Evolutionary conservation across 108 stramenopile species (phyloP), one percentile per base, ranked within the genome.

Genomic region (Schizochytrium sp.): DNA sequence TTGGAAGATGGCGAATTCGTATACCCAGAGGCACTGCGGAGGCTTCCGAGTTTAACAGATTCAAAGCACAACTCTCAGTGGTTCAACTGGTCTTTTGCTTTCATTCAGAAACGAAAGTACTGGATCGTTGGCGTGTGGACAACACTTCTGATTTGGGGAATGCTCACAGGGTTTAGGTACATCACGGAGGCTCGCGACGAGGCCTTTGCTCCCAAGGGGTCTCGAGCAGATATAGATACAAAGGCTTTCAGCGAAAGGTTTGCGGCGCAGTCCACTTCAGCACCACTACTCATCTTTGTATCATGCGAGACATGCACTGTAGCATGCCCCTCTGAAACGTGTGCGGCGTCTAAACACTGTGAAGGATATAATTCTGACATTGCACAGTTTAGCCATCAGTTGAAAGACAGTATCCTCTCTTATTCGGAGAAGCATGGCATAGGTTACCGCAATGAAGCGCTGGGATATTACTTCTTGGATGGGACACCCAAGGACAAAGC

Each of bases 151-250:
- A 28, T 83, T 38, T 83, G 76, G 76, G 76, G 76, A 13, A 53
- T 13, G n/a, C 15, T 55, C 12, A 83, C 76, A n/a, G 76, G 76
- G 76, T 50, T 83, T 40, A 49, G 76, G 47, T 83, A 83, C 76
- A 83, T 83, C 47, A 83, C 47, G 12, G 76, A 83, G 76, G 76
- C 76, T 47, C 76, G 76, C 76, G 76, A 83, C 28, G 50, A 83
- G 76, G 55, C 55, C 50, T 10, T 28, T 42, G 76, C 76, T 5
- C 76, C 76, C 50, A 55, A 49, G 13, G 76, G 76, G 15, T 83
- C 76, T 5, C 50, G 47, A 5, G 76, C 76, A 10, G 76, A 49
- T 42, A 47, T 5, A 10, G 76, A 83, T 53, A 55, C 47, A 10
- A n/a, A 10, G 47, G 76, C 47, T 10, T 83, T 83, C 3, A n/a